Evolutionary conservation across 176 grass and related monocot species (phyloP).

Genomic region (Carex scoparia): DNA sequence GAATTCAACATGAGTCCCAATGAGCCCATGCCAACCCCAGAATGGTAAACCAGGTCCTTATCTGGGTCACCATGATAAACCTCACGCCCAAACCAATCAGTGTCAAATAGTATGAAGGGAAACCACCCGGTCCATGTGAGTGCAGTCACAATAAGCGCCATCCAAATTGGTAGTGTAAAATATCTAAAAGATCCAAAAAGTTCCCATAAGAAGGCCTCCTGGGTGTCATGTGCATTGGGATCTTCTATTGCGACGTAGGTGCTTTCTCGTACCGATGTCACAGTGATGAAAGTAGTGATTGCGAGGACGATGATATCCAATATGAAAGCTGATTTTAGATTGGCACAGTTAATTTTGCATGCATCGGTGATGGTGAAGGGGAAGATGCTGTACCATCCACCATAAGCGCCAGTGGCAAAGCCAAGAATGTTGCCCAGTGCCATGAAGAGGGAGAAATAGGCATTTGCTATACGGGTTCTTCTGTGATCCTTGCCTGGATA

Average conservation of each 20-base stretch:
- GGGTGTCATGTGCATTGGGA: slow-evolving; percentile 18
- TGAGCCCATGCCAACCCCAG: slow-evolving; percentile 85
- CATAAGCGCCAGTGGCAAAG: slow-evolving; percentile 76
- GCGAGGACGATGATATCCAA: slow-evolving; percentile 63
- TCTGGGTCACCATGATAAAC: slow-evolving; percentile 68
- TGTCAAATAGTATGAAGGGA: slow-evolving; percentile 90
- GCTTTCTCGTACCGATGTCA: slow-evolving; percentile 55
- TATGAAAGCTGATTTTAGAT: slow-evolving; percentile 90
- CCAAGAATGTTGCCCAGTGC: slow-evolving; percentile 86
- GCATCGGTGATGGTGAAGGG: slow-evolving; percentile 67
- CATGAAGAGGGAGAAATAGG: slow-evolving; percentile 99
- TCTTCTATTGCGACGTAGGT: slow-evolving; percentile 33
- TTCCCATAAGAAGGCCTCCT: slow-evolving; percentile 93
- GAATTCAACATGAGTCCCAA: slow-evolving; percentile 90
- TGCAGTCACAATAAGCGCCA: slow-evolving; percentile 84
- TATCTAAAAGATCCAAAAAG: slow-evolving; percentile 85
- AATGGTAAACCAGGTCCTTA: slow-evolving; percentile 48
- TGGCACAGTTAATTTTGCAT: slow-evolving; percentile 71
- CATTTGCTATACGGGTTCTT: slow-evolving; percentile 77
- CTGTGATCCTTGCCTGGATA: slow-evolving; percentile 82
- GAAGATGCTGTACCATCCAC: slow-evolving; percentile 72
- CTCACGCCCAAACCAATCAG: slow-evolving; percentile 94
- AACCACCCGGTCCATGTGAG: slow-evolving; percentile 93
- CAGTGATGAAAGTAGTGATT: slow-evolving; percentile 57
- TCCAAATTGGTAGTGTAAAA: slow-evolving; percentile 72